Conservation (phyloP, 2,329 filamentous ascomycete species). For the Xylariaceae sp. region DNA sequence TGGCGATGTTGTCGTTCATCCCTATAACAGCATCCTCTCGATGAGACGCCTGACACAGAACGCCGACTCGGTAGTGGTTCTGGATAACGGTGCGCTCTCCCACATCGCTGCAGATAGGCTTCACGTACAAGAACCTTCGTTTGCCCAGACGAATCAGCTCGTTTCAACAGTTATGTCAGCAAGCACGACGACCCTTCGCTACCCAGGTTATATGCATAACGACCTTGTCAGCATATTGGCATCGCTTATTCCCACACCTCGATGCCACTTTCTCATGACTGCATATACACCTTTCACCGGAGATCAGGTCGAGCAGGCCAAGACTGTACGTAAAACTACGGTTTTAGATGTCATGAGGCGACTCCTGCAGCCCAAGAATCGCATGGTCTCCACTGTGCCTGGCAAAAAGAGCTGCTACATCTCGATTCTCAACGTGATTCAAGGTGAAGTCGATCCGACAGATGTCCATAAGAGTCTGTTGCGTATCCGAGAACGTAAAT, state of each 20-base stretch:
- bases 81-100: slow-evolving; percentile 91
- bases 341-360: slow-evolving; percentile 97
- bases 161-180: slow-evolving; percentile 98
- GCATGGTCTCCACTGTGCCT: slow-evolving; percentile 95
- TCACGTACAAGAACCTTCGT: slow-evolving; percentile 92
- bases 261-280: slow-evolving; percentile 97
- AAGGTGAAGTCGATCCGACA: slow-evolving; percentile 95
- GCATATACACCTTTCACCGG: slow-evolving; percentile 97
- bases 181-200: slow-evolving; percentile 91
- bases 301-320: slow-evolving; percentile 92
- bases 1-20: slow-evolving; percentile 91
- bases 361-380: slow-evolving; percentile 93
- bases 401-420: slow-evolving; percentile 99
- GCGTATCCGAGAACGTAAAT: slow-evolving; percentile 86
- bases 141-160: slow-evolving; percentile 95
- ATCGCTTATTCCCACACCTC: slow-evolving; percentile 90
- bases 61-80: slow-evolving; percentile 93
- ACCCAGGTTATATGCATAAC: slow-evolving; percentile 99
- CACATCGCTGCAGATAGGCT: slow-evolving; percentile 91
- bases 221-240: slow-evolving; percentile 96
- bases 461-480: slow-evolving; percentile 98
- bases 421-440: slow-evolving; percentile 97
- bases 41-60: slow-evolving; percentile 92
- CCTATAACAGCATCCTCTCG: slow-evolving; percentile 93
- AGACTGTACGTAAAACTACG: slow-evolving; percentile 96